These are phyloP conservation scores for Coffea humblotiana DNA, from an alignment of 305 asterid species.

Conservation along the genomic window DNA sequence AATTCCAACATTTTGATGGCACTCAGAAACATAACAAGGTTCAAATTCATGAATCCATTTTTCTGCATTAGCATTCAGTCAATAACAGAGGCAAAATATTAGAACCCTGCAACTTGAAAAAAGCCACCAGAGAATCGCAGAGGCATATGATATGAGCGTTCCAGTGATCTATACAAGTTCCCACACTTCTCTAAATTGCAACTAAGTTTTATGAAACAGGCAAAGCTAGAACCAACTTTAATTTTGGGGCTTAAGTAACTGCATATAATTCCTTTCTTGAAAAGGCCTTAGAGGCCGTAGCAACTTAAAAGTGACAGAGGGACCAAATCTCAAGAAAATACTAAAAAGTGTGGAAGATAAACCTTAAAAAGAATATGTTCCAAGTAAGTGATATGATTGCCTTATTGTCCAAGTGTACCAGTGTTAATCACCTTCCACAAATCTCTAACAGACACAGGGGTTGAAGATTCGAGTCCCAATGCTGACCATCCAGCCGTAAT, in stretches of 20 bases:
- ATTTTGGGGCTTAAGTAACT: background rate
- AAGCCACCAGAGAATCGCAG: background rate
- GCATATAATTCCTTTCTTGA: background rate
- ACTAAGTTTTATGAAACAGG: background rate
- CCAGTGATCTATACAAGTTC: background rate
- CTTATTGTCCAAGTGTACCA: background rate
- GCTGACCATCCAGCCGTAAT: slow-evolving; percentile 62
- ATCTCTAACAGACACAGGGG: slow-evolving; percentile 70
- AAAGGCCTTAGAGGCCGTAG: background rate
- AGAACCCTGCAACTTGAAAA: background rate
- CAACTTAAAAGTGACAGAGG: background rate
- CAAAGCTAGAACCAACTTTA: background rate
- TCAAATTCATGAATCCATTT: background rate
- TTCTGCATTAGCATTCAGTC: background rate
- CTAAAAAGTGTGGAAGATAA: background rate
- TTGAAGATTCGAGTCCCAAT: slow-evolving; percentile 73
- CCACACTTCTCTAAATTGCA: background rate
- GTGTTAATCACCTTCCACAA: slow-evolving; percentile 71
- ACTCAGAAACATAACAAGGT: background rate
- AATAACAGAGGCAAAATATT: background rate
- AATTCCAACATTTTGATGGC: background rate
- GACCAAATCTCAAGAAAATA: background rate
- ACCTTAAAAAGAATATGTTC: background rate
- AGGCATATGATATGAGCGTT: background rate
- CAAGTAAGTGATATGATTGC: background rate